phyloP scores from a whole-genome alignment of 495 filamentous ascomycete genomes.

The Pyrenula aspistea region DNA sequence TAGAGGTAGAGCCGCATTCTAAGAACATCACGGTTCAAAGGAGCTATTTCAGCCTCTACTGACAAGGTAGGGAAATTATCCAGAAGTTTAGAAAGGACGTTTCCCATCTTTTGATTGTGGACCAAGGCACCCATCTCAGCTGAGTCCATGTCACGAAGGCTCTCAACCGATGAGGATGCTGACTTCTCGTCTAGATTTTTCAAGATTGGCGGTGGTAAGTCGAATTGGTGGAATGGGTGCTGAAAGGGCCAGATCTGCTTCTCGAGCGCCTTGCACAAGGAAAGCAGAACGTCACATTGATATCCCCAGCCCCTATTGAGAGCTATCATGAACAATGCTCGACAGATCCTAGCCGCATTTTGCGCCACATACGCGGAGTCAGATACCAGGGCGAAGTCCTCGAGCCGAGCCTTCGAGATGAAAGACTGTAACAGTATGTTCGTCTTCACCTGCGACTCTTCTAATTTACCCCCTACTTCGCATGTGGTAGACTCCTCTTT shows the following conservation, averaged over 20 bases:
- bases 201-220: constrained; percentile 71
- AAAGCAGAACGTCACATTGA: constrained; percentile 79
- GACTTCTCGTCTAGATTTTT: constrained; percentile 71
- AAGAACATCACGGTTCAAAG: constrained; percentile 87
- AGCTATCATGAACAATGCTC: constrained; percentile 94
- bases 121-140: constrained; percentile 86
- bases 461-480: constrained; percentile 61
- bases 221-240: constrained; percentile 92
- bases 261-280: constrained; percentile 91
- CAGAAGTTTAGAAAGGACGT: constrained; percentile 64
- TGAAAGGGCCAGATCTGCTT: constrained; percentile 89
- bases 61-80: constrained; percentile 86
- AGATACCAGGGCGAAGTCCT: constrained; percentile 86
- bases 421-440: constrained; percentile 92
- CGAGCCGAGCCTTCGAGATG: constrained; percentile 76
- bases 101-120: constrained; percentile 79
- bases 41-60: constrained; percentile 87
- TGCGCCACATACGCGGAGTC: constrained; percentile 93
- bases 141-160: constrained; percentile 79
- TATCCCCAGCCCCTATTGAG: constrained; percentile 89
- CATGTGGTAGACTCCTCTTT: constrained; percentile 42
- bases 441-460: constrained; percentile 77
- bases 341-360: constrained; percentile 86
- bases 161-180: constrained; percentile 60
- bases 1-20: constrained; percentile 74